Evolutionary conservation across 345 rosid genomes (phyloP).

Genomic region (Salix udensis): DNA sequence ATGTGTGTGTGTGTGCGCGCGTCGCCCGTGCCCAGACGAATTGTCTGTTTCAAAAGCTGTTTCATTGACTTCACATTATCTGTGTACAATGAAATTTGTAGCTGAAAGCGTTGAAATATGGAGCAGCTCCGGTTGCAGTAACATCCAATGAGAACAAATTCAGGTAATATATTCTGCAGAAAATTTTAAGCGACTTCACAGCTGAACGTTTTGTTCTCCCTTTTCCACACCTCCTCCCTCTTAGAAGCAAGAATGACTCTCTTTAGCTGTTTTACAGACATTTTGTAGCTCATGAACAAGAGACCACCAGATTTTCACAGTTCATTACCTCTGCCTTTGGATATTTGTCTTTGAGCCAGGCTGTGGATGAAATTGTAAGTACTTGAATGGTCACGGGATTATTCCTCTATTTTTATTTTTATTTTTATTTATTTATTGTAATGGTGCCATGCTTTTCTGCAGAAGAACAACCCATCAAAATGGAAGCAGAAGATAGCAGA

Average conservation of each 20-base stretch:
- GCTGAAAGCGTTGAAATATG: conserved; percentile 72
- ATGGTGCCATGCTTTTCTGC: neutral
- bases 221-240: neutral
- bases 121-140: conserved; percentile 53
- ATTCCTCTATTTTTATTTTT: neutral
- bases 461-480: conserved; percentile 42
- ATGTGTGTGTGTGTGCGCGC: neutral
- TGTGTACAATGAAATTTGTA: conserved; percentile 24
- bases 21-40: too few relatives aligned
- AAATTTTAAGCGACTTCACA: neutral
- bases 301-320: conserved; percentile 29
- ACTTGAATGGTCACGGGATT: too few relatives aligned
- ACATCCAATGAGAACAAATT: conserved; percentile 25
- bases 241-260: neutral
- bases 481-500: conserved; percentile 48
- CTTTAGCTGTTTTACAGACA: conserved; percentile 21
- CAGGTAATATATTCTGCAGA: conserved; percentile 34
- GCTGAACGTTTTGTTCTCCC: neutral
- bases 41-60: neutral
- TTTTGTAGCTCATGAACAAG: conserved; percentile 31
- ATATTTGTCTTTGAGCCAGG: conserved; percentile 46
- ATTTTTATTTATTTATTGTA: neutral
- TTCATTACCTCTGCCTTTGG: conserved; percentile 48
- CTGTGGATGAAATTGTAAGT: conserved; percentile 61
- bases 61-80: neutral